Evolutionary conservation across 495 filamentous ascomycete species (phyloP).

Genomic region (Hypomontagnella submonticulosa): DNA sequence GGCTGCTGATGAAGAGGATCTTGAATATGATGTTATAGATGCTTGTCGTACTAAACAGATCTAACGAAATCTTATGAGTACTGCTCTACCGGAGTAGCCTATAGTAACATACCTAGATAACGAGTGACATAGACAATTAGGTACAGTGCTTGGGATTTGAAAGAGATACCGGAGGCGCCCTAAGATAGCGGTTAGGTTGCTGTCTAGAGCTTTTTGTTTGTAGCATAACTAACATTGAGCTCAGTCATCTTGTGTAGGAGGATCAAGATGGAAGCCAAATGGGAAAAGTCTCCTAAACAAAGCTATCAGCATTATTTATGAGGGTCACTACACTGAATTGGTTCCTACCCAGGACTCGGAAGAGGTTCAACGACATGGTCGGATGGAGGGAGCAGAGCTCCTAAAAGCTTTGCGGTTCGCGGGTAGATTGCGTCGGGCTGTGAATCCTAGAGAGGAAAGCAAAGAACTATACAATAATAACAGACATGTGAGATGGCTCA

Average conservation of each 20-base stretch:
- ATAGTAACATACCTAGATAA: conserved; percentile 75
- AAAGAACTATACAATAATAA: conserved; percentile 5
- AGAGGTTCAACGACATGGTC: conserved; percentile 80
- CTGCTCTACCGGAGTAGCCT: conserved; percentile 14
- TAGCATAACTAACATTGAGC: conserved; percentile 73
- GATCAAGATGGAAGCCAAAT: conserved; percentile 93
- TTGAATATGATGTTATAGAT: conserved; percentile 95
- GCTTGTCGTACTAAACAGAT: conserved; percentile 88
- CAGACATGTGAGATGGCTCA: background rate
- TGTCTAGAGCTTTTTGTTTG: conserved; percentile 3
- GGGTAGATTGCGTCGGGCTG: conserved; percentile 1
- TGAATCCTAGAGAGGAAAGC: conserved; percentile 3
- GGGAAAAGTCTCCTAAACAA: conserved; percentile 85
- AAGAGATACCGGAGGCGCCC: conserved; percentile 97
- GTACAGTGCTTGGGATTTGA: conserved; percentile 97
- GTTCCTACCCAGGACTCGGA: conserved; percentile 80
- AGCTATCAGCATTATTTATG: conserved; percentile 17
- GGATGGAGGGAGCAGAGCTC: conserved; percentile 46
- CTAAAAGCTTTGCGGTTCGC: conserved; percentile 19
- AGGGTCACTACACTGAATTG: conserved; percentile 1
- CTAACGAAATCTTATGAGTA: conserved; percentile 53
- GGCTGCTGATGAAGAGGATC: conserved; percentile 90
- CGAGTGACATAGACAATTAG: conserved; percentile 91
- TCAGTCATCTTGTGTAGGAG: conserved; percentile 94
- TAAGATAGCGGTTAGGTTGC: conserved; percentile 55